Base-by-base conservation (phyloP, 208 protist genomes). In the Wallacemonas collosoma region DNA sequence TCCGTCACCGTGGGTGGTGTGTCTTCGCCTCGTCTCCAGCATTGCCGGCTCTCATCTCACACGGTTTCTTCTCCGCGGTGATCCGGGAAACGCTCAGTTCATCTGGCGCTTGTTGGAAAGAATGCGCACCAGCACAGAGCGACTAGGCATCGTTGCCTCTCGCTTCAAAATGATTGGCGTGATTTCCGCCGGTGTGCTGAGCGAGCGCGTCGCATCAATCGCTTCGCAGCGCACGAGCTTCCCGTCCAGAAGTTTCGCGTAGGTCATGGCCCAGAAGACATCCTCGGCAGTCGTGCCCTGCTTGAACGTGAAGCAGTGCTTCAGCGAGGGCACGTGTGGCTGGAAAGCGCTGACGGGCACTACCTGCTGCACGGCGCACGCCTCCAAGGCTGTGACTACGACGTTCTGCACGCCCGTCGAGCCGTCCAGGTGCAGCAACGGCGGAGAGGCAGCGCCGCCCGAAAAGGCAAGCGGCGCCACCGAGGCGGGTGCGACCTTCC, bases 171-270 rank as follows among this genome's bases (percentile, higher is more conserved):
- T 75, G 43, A 62, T 67, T 5, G 48, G 53, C 4, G 35, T 64
- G 8, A 60, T 26, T n/a, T 65, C 60, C 38, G 60, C 60, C 15
- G 60, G n/a, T 5, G 72, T 65, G n/a, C 36, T 56, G 15, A 68
- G 12, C 14, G 65, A 45, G 2, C 14, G 39, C 35, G 47, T 73
- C 41, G 55, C 53, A 55, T 82, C 71, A n/a, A 90, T 56, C 44
- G 84, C 85, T 77, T 96, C 91, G 61, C 91, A 96, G 38, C 91
- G 85, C 51, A 94, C 91, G n/a, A 94, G 77, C 75, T 94, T 96
- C 40, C 91, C 91, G 36, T 94, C 83, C 14, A 94, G 41, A 61
- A 91, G 70, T 48, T 82, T 75, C 38, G 81, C 65, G 50, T 87
- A 75, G 35, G 75, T 56, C 71, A 97, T 72, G n/a, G 82, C 73